Conservation (phyloP, 2,329 filamentous ascomycete species). For the Xylaria arbuscula region DNA sequence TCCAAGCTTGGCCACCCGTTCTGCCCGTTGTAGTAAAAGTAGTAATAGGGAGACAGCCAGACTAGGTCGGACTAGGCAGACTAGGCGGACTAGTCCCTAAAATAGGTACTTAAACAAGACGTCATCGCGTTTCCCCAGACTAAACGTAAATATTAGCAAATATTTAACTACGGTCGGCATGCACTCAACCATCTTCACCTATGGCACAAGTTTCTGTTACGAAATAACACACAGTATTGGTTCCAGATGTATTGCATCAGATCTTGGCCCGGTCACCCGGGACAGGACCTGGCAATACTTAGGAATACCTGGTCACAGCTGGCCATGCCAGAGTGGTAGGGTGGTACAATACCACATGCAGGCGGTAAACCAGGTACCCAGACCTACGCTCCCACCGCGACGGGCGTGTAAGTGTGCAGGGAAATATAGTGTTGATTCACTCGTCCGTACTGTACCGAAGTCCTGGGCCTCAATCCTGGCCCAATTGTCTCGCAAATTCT, state of each 20-base stretch:
- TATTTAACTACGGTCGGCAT: constrained; percentile 12
- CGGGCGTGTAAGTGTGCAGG: constrained; percentile 1
- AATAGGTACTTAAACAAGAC: background rate
- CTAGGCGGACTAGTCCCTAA: no score
- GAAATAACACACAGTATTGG: constrained; percentile 28
- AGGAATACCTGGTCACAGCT: no score
- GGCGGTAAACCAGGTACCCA: background rate
- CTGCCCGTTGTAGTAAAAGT: background rate
- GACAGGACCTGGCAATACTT: background rate
- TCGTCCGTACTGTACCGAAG: constrained; percentile 8
- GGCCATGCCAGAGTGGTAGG: background rate
- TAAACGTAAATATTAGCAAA: constrained; percentile 37
- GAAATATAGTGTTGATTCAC: constrained; percentile 1
- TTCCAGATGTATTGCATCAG: background rate
- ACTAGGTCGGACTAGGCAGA: no score
- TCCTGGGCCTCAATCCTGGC: background rate
- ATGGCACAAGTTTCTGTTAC: constrained; percentile 39
- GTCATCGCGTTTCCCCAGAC: background rate
- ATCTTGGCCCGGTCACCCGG: background rate
- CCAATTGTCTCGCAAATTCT: background rate
- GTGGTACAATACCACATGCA: background rate
- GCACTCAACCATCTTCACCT: constrained; percentile 4
- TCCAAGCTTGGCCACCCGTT: background rate
- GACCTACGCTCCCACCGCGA: background rate
- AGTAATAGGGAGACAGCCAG: background rate